phyloP scores from a whole-genome alignment of 2,329 filamentous ascomycete species.

The Talaromyces sp. region DNA sequence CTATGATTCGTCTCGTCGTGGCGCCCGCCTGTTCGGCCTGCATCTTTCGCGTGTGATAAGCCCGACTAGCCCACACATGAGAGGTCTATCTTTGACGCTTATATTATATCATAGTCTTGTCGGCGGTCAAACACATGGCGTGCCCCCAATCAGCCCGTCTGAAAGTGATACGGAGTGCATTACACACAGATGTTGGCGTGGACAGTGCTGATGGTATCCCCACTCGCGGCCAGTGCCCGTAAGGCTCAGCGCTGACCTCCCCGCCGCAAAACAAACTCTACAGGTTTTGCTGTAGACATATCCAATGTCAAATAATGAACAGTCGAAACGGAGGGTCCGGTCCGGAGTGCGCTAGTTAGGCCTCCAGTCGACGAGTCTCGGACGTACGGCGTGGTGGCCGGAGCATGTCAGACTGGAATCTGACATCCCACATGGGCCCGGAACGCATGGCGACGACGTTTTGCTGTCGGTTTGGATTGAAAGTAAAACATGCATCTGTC shows the following conservation, averaged over 20 bases:
- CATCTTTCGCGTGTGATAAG: neutral
- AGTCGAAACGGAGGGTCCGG: neutral
- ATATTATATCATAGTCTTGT: neutral
- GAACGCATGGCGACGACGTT: neutral
- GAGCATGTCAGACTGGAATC: neutral
- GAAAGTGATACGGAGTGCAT: too few species aligned
- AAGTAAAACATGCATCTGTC: neutral
- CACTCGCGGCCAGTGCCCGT: neutral
- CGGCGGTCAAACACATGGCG: neutral
- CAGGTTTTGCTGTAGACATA: too few species aligned
- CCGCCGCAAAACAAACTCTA: neutral
- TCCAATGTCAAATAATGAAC: neutral
- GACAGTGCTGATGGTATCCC: neutral
- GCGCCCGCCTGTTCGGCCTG: neutral
- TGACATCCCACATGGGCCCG: neutral
- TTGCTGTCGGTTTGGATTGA: neutral
- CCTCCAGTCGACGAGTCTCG: neutral
- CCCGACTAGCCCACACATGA: neutral
- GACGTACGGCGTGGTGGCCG: neutral
- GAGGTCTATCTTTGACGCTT: neutral
- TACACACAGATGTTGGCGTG: neutral
- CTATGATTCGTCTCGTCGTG: neutral
- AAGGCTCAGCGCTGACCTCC: neutral
- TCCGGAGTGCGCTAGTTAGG: neutral
- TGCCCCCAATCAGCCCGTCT: neutral